A percentile compares a stretch with the other conserved stretches of the same genome.
phyloP scores from a whole-genome alignment of 208 protist species.

The Trypanosomatidae sp. region DNA sequence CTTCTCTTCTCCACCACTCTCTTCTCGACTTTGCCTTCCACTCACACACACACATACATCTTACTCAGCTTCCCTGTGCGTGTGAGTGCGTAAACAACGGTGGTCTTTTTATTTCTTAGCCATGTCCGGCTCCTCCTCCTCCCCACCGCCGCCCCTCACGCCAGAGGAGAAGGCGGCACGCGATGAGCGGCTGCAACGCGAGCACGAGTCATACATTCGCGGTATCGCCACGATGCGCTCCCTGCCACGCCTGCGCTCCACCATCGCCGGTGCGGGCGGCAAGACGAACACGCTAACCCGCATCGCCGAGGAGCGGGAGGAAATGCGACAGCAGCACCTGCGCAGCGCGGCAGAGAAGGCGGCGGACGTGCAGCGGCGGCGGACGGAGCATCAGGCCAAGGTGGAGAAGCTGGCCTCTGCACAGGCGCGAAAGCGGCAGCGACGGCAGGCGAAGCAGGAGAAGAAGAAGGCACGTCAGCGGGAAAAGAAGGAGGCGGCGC shows the following conservation, averaged over 20 bases:
- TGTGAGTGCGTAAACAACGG: too few relatives aligned
- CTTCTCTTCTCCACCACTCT: too few relatives aligned
- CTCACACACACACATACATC: not conserved
- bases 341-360: slow-evolving; percentile 32
- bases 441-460: slow-evolving; percentile 30
- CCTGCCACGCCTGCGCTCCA: slow-evolving; percentile 73
- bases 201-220: slow-evolving; percentile 77
- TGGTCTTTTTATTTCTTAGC: not conserved
- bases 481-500: slow-evolving; percentile 1
- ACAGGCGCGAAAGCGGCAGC: slow-evolving; percentile 62
- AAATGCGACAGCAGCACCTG: slow-evolving; percentile 48
- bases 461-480: slow-evolving; percentile 19
- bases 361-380: slow-evolving; percentile 28
- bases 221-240: slow-evolving; percentile 70
- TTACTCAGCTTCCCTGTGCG: too few relatives aligned
- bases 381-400: slow-evolving; percentile 48
- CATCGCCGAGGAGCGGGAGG: slow-evolving; percentile 65
- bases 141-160: slow-evolving; percentile 43
- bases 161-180: slow-evolving; percentile 56
- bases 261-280: slow-evolving; percentile 78
- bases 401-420: slow-evolving; percentile 28
- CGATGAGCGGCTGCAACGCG: slow-evolving; percentile 53
- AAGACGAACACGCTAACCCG: slow-evolving; percentile 75
- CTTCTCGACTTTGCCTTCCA: not conserved
- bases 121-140: not conserved